A percentile compares a stretch with the other conserved stretches of the same genome.
Evolutionary conservation across 2,329 filamentous ascomycete genomes (phyloP).

Genomic region (Colletotrichum lindemuthianum): DNA sequence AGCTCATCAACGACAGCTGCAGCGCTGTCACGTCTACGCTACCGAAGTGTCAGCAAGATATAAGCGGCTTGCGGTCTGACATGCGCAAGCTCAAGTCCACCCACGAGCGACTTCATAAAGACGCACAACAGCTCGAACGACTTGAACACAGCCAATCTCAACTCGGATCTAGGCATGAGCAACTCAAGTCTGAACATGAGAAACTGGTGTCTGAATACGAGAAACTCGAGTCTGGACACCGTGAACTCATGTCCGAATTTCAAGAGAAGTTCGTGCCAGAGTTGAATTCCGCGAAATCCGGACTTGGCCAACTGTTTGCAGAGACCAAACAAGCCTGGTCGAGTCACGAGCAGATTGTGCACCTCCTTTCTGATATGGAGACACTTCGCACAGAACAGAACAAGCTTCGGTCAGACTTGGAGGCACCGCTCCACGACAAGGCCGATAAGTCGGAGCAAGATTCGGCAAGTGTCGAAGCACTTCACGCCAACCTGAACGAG

Average conservation of each 20-base stretch:
- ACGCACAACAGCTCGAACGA: not conserved
- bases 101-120: not conserved
- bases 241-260: too few species aligned
- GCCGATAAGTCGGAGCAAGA: too few species aligned
- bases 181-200: too few species aligned
- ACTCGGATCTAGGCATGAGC: not conserved
- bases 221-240: too few species aligned
- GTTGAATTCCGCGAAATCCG: not conserved
- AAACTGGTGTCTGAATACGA: too few species aligned
- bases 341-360: not conserved
- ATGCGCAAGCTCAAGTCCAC: not conserved
- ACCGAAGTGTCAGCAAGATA: constrained; percentile 15
- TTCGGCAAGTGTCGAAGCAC: too few species aligned
- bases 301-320: too few species aligned
- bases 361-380: not conserved
- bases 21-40: constrained; percentile 9
- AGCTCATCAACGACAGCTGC: constrained; percentile 21
- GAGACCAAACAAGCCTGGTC: constrained; percentile 2
- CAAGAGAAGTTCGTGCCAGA: too few species aligned
- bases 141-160: not conserved
- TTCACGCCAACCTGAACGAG: not conserved
- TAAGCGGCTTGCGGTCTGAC: constrained; percentile 2
- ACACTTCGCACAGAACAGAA: not conserved
- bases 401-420: too few species aligned
- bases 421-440: too few species aligned